Percentiles rank a stretch among this genome's conserved stretches.
phyloP scores from a whole-genome alignment of 2,329 filamentous ascomycete species.

The Furcasterigmium sp. region DNA sequence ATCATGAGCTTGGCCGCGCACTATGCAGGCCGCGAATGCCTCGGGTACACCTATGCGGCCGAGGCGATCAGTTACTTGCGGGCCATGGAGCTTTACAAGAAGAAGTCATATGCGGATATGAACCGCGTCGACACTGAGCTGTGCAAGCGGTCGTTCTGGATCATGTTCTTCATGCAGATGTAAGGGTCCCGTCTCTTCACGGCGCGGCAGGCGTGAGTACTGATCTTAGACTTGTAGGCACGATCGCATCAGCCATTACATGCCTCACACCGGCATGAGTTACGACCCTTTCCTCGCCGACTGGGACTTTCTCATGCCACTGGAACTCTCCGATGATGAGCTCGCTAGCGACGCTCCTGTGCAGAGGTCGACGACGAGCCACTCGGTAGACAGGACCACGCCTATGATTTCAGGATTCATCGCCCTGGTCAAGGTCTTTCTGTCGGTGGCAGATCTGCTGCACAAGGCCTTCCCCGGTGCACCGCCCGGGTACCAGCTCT shows the following conservation, averaged over 20 bases:
- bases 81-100: not conserved
- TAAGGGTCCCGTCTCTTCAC: not conserved
- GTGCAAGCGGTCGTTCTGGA: slow-evolving; percentile 17
- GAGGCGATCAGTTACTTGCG: not conserved
- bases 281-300: slow-evolving; percentile 14
- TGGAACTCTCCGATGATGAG: slow-evolving; percentile 12
- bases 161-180: slow-evolving; percentile 17
- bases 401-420: slow-evolving; percentile 15
- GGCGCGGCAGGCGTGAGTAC: no score
- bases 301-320: slow-evolving; percentile 16
- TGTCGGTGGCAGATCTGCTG: slow-evolving; percentile 10
- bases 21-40: not conserved
- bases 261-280: slow-evolving; percentile 13
- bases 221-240: slow-evolving; percentile 3
- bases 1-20: not conserved
- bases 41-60: not conserved
- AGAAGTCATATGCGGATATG: not conserved
- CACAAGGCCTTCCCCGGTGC: slow-evolving; percentile 9
- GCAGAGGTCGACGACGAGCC: not conserved
- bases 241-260: slow-evolving; percentile 13
- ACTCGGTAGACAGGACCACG: not conserved
- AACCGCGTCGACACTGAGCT: slow-evolving; percentile 10
- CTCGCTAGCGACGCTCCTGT: not conserved
- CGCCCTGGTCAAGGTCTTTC: slow-evolving; percentile 14
- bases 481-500: slow-evolving; percentile 1